Percentiles rank a stretch among this genome's conserved stretches.
phyloP scores from a whole-genome alignment of 495 filamentous ascomycete genomes.

The Hypoxylon intermedium region DNA sequence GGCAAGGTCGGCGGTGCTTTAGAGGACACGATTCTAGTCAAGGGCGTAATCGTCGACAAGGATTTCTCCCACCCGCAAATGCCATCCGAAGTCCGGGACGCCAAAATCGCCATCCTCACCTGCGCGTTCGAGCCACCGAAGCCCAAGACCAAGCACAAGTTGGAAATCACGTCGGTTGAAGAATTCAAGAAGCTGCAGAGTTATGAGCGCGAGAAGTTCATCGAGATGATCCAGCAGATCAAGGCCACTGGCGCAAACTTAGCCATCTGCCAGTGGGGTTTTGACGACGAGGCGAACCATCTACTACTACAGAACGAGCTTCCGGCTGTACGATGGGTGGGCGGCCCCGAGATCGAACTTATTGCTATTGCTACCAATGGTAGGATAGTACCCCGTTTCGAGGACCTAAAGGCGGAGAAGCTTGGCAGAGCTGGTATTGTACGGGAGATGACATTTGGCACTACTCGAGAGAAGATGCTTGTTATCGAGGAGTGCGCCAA shows the following conservation, averaged over 20 bases:
- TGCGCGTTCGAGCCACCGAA: slow-evolving; percentile 99
- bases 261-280: slow-evolving; percentile 99
- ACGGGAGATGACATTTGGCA: slow-evolving; percentile 94
- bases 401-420: slow-evolving; percentile 89
- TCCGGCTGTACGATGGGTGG: slow-evolving; percentile 96
- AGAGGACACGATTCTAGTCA: slow-evolving; percentile 93
- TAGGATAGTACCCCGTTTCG: slow-evolving; percentile 95
- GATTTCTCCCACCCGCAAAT: slow-evolving; percentile 99
- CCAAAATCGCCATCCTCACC: slow-evolving; percentile 96
- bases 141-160: slow-evolving; percentile 99
- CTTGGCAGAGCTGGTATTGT: slow-evolving; percentile 89
- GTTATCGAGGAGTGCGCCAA: slow-evolving; percentile 99
- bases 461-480: slow-evolving; percentile 98
- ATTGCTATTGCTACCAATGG: slow-evolving; percentile 99
- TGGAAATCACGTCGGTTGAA: slow-evolving; percentile 96
- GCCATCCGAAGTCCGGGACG: slow-evolving; percentile 90
- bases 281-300: slow-evolving; percentile 99
- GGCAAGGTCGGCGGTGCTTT: slow-evolving; percentile 95
- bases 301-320: slow-evolving; percentile 93
- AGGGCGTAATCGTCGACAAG: slow-evolving; percentile 98
- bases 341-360: slow-evolving; percentile 96
- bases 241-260: slow-evolving; percentile 97
- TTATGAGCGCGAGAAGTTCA: slow-evolving; percentile 94
- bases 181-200: slow-evolving; percentile 96
- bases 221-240: slow-evolving; percentile 98